Evolutionary conservation across 2,329 filamentous ascomycete species (phyloP), one percentile per base, ranked within the genome.

Genomic region (Aspergillus sp.): DNA sequence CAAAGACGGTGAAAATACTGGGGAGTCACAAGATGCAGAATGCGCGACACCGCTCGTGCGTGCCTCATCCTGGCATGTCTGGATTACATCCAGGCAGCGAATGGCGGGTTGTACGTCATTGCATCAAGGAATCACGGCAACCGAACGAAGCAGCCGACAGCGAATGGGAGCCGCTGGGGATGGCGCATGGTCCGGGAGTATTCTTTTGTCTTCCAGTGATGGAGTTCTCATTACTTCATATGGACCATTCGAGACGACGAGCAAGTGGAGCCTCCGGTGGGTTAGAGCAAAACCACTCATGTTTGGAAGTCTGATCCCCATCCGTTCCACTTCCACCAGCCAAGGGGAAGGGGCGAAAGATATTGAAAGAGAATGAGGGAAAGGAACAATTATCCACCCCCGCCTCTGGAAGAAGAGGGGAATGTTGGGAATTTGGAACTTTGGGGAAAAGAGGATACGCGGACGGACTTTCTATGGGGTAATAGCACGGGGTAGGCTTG

Each of bases 381-480:
- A 23, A 45, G 41, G 19, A 13, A 21, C 13, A 30, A 8, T 30
- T n/a, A 50, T 50, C 47, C 47, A 50, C 45, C 47, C 47, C 47
- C 47, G 23, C 17, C 50, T 36, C 15, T 13, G 7, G 36, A 53
- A 15, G 12, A 21, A 36, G 36, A 8, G 21, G 17, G n/a, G 50
- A 13, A 13, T 15, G 30, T 41, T 48, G 17, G 30, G 28, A 19
- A 12, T 45, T 45, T 45, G 48, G 30, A 32, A 52, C n/a, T 36
- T 55, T 57, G 52, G 45, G 52, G 41, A 32, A 62, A 52, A n/a
- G 25, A 23, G 39, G 15, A 30, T 17, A 17, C 28, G 19, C 23
- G 23, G n/a, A 8, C 30, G 30, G 39, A 36, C n/a, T 63, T 63
- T 63, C 52, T 36, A 65, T 64, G 63, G 61, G 63, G 61, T 63